Evolutionary conservation across 345 rosid genomes (phyloP).

Genomic region (Psidium guajava): DNA sequence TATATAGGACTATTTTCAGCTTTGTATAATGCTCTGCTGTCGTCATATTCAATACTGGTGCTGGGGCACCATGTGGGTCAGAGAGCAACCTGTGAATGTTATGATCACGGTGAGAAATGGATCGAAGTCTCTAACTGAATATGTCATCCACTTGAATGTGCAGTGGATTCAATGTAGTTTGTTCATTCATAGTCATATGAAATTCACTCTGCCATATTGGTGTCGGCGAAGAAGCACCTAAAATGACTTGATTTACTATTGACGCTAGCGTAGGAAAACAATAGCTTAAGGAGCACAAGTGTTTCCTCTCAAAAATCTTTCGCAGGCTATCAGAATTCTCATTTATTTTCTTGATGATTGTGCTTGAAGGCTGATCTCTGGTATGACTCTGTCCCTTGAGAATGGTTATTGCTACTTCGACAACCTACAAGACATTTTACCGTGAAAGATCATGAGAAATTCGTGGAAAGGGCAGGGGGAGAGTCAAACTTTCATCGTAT

Average conservation of each 20-base stretch:
- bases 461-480: background rate
- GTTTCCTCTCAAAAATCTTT: background rate
- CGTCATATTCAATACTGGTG: background rate
- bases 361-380: background rate
- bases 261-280: background rate
- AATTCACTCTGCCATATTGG: background rate
- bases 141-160: background rate
- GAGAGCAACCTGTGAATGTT: background rate
- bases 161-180: background rate
- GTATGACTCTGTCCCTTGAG: background rate
- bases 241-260: background rate
- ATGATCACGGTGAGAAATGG: background rate
- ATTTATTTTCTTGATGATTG: background rate
- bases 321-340: background rate
- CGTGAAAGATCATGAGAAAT: background rate
- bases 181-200: background rate
- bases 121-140: background rate
- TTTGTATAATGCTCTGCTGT: background rate
- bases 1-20: constrained; percentile 2
- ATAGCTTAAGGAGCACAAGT: background rate
- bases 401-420: background rate
- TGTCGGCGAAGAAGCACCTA: background rate
- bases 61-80: background rate
- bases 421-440: background rate
- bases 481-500: background rate